Evolutionary conservation across 169 alveolate genomes (phyloP).

Genomic region (Cryptosporidium ryanae): DNA sequence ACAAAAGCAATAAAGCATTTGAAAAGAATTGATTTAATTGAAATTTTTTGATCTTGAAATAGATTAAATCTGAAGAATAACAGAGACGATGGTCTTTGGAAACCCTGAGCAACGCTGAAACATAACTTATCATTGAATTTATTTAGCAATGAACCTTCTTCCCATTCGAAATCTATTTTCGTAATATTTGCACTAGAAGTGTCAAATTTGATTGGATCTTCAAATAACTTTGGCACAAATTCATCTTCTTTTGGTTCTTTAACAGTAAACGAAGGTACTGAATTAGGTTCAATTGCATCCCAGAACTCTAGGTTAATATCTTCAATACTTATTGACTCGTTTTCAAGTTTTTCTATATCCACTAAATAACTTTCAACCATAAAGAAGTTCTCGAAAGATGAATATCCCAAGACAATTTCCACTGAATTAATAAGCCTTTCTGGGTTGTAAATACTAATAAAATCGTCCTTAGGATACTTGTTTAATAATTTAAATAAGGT

Average conservation of each 20-base stretch:
- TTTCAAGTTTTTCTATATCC: background rate
- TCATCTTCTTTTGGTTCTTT: slow-evolving; percentile 21
- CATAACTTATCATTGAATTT: slow-evolving; percentile 12
- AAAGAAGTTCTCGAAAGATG: slow-evolving; percentile 57
- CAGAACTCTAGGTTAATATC: slow-evolving; percentile 31
- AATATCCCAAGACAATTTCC: slow-evolving; percentile 19
- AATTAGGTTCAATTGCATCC: slow-evolving; percentile 21
- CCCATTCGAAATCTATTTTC: slow-evolving; percentile 11
- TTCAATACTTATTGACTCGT: slow-evolving; percentile 19
- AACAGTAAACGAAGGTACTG: slow-evolving; percentile 14
- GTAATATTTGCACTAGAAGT: background rate
- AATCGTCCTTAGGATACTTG: slow-evolving; percentile 3
- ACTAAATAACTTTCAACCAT: slow-evolving; percentile 10
- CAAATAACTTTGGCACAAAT: background rate
- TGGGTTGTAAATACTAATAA: slow-evolving; percentile 2
- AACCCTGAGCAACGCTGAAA: slow-evolving; percentile 7
- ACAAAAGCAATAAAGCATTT: slow-evolving; percentile 51
- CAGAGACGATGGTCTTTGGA: slow-evolving; percentile 32
- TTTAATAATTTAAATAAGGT: slow-evolving; percentile 3
- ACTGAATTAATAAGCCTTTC: slow-evolving; percentile 23
- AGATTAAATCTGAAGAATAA: slow-evolving; percentile 19
- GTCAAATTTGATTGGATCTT: background rate
- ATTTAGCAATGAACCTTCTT: slow-evolving; percentile 10
- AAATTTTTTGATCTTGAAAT: slow-evolving; percentile 15
- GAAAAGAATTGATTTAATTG: slow-evolving; percentile 40